These are phyloP conservation scores for Fusarium acutatum DNA, from an alignment of 2,329 filamentous ascomycete species.

Conservation along the genomic window DNA sequence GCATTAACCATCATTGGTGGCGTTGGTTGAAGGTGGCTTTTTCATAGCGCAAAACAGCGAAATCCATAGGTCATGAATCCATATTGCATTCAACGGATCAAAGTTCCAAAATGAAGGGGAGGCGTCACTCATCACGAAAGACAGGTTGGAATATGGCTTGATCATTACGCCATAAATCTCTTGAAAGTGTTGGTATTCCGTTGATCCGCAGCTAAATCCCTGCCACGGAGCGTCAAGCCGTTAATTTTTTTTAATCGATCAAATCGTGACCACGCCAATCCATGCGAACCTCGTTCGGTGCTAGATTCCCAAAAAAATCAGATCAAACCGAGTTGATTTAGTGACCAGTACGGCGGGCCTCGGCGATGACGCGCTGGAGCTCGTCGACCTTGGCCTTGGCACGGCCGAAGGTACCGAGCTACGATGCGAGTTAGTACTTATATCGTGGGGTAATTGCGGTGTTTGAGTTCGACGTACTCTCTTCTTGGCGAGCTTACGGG, in stretches of 20 bases:
- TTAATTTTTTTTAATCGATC: constrained; percentile 43
- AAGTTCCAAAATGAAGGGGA: neutral
- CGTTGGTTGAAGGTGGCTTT: constrained; percentile 9
- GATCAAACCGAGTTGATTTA: constrained; percentile 58
- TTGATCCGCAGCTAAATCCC: constrained; percentile 45
- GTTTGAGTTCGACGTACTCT: constrained; percentile 69
- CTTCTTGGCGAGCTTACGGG: constrained; percentile 99
- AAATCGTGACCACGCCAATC: constrained; percentile 50
- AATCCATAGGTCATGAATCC: neutral
- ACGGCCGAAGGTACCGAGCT: constrained; percentile 98
- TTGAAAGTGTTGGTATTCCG: constrained; percentile 49
- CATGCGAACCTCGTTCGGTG: constrained; percentile 44
- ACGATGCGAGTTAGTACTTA: constrained; percentile 40
- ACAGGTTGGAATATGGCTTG: constrained; percentile 19
- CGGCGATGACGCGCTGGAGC: constrained; percentile 96
- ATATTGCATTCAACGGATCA: neutral
- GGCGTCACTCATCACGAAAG: neutral
- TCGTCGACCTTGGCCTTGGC: constrained; percentile 99
- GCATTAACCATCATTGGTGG: constrained; percentile 20
- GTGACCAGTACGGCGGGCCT: constrained; percentile 77
- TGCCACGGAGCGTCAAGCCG: constrained; percentile 45
- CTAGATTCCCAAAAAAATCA: constrained; percentile 43
- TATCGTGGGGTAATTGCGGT: neutral
- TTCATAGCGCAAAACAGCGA: neutral
- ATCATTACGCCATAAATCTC: constrained; percentile 40